Evolutionary conservation across 2,329 filamentous ascomycete species (phyloP).

Genomic region (Aspergillus neoniger): DNA sequence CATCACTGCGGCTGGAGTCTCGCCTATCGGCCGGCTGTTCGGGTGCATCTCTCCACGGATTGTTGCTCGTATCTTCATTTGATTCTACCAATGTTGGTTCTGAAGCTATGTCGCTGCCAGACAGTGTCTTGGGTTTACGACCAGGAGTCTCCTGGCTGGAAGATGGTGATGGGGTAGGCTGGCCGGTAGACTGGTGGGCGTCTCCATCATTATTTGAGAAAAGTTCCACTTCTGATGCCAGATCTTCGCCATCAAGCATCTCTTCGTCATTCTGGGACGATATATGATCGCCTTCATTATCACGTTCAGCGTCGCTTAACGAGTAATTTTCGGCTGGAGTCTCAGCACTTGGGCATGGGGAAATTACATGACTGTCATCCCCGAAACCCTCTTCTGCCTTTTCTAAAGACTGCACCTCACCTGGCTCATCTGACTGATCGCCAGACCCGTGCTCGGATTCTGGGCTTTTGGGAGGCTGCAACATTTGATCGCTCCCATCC

Average conservation of each 20-base stretch:
- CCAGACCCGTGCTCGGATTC: not conserved
- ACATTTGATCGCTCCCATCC: not conserved
- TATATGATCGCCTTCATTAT: not conserved
- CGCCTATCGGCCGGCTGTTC: not conserved
- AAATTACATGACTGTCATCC: not conserved
- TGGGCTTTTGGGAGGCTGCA: not conserved
- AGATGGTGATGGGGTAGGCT: not conserved
- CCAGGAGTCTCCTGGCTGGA: not conserved
- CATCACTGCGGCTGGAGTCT: not conserved
- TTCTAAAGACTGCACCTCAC: not conserved
- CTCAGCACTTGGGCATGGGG: too few species aligned
- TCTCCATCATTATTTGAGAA: conserved; percentile 9
- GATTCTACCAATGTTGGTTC: not conserved
- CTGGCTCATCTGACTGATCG: not conserved
- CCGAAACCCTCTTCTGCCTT: not conserved
- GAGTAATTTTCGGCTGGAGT: not conserved
- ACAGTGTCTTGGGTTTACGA: not conserved
- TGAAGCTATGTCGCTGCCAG: not conserved
- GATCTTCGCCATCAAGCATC: not conserved
- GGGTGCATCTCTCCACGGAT: not conserved
- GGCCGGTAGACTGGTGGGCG: too few species aligned
- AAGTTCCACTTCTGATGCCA: conserved; percentile 2
- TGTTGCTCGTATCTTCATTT: not conserved
- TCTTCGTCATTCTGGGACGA: not conserved
- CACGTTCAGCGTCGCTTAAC: not conserved